Evolutionary conservation across 352 stramenopile genomes (phyloP).

Genomic region (Blastocystis sp.): DNA sequence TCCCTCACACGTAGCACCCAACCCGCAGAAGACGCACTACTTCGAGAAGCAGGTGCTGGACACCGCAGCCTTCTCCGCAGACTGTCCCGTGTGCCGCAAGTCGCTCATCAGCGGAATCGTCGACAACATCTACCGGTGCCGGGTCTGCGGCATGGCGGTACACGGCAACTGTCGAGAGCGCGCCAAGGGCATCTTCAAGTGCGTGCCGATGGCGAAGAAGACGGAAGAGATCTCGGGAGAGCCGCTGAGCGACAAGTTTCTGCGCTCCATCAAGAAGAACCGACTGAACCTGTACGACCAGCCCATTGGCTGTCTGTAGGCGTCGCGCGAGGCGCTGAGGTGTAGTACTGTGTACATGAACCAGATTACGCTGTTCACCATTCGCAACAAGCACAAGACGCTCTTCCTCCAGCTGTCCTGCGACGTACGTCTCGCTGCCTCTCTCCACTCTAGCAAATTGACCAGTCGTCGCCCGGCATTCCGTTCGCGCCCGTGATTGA

Average conservation of each 20-base stretch:
- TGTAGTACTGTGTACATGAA: constrained; percentile 11
- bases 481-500: background rate
- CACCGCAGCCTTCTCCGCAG: background rate
- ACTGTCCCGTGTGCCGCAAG: constrained; percentile 40
- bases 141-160: constrained; percentile 37
- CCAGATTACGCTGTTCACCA: constrained; percentile 46
- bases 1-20: background rate
- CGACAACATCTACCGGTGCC: constrained; percentile 40
- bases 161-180: constrained; percentile 45
- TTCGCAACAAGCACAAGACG: constrained; percentile 40
- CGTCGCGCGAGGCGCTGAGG: background rate
- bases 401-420: constrained; percentile 2
- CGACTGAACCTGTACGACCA: background rate
- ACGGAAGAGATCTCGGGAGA: background rate
- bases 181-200: constrained; percentile 38
- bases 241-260: constrained; percentile 2
- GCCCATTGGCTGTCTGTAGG: constrained; percentile 11
- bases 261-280: constrained; percentile 38
- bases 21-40: constrained; percentile 54
- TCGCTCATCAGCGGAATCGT: constrained; percentile 39
- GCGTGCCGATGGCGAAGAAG: background rate
- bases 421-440: background rate
- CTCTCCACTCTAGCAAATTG: background rate
- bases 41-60: constrained; percentile 48
- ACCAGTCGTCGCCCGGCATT: background rate